Evolutionary conservation across 1,284 basidiomycete species (phyloP).

Genomic region (Marasmius sp.): DNA sequence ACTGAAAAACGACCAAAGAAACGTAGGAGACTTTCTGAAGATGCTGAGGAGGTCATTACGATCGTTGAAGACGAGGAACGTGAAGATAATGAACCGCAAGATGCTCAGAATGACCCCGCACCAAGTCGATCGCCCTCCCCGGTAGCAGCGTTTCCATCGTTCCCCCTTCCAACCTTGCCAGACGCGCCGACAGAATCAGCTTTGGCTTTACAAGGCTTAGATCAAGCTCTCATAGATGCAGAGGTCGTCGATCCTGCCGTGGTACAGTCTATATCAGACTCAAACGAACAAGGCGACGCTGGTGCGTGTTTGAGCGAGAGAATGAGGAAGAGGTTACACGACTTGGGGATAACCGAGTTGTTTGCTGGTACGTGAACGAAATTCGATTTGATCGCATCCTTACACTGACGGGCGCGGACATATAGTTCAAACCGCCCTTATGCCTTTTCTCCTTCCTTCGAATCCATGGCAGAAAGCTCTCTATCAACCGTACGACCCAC

Average conservation of each 20-base stretch:
- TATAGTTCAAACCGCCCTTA: conserved; percentile 79
- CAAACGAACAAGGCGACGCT: conserved; percentile 34
- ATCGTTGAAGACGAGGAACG: conserved; percentile 14
- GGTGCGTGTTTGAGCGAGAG: conserved; percentile 56
- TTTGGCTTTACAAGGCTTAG: conserved; percentile 77
- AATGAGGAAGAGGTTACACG: conserved; percentile 63
- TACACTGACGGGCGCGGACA: conserved; percentile 4
- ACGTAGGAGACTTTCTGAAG: conserved; percentile 33
- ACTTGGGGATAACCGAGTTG: conserved; percentile 78
- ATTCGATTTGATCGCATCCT: background rate
- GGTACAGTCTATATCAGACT: conserved; percentile 42
- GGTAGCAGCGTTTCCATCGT: conserved; percentile 51
- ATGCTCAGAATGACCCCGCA: background rate
- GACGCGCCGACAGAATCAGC: conserved; percentile 68
- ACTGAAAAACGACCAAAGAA: conserved; percentile 38
- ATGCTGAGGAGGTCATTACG: conserved; percentile 19
- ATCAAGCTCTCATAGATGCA: conserved; percentile 72
- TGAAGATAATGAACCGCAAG: background rate
- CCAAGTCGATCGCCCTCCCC: conserved; percentile 16
- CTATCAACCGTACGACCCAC: conserved; percentile 71
- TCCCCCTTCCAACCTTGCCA: conserved; percentile 72
- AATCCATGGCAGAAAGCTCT: conserved; percentile 47
- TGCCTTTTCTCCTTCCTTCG: conserved; percentile 72
- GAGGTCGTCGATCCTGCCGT: conserved; percentile 65
- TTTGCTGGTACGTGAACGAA: conserved; percentile 77